These are phyloP conservation scores for Chaetomiaceae sp. DNA, from an alignment of 2,329 filamentous ascomycete genomes.

Conservation along the genomic window DNA sequence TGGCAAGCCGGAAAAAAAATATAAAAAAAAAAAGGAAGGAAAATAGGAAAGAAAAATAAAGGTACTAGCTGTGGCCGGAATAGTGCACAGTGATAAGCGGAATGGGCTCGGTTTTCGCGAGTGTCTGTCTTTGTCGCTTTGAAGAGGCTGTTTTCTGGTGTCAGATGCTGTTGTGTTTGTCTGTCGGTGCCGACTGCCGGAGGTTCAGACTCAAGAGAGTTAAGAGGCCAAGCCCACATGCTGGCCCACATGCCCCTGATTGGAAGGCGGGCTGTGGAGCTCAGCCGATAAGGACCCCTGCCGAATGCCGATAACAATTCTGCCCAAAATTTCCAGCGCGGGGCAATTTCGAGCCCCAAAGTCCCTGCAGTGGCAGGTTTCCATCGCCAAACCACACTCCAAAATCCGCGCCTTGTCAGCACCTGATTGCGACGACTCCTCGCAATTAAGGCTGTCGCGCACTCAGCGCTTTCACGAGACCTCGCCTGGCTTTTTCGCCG, in stretches of 20 bases:
- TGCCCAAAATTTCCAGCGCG: neutral
- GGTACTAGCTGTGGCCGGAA: no score
- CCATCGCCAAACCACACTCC: neutral
- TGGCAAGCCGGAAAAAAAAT: no score
- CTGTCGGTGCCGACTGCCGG: no score
- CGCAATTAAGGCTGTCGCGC: neutral
- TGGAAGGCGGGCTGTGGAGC: neutral
- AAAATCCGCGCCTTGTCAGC: slow-evolving; percentile 6
- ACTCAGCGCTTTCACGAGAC: neutral
- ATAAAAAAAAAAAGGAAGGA: no score
- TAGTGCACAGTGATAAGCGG: no score
- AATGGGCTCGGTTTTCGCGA: no score
- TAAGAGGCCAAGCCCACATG: neutral
- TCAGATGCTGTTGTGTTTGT: no score
- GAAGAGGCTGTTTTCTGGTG: no score
- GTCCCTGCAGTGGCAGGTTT: neutral
- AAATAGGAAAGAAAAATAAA: no score
- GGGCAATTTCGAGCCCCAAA: neutral
- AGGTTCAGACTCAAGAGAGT: no score
- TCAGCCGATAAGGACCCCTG: slow-evolving; percentile 3
- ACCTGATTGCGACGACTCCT: neutral
- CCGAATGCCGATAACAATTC: neutral
- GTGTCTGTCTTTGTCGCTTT: no score
- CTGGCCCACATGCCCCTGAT: slow-evolving; percentile 10
- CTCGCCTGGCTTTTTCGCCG: neutral